Percentiles rank a stretch among this genome's conserved stretches.
Evolutionary conservation across 1,284 basidiomycete genomes (phyloP).

Genomic region (Heterobasidion annosum): DNA sequence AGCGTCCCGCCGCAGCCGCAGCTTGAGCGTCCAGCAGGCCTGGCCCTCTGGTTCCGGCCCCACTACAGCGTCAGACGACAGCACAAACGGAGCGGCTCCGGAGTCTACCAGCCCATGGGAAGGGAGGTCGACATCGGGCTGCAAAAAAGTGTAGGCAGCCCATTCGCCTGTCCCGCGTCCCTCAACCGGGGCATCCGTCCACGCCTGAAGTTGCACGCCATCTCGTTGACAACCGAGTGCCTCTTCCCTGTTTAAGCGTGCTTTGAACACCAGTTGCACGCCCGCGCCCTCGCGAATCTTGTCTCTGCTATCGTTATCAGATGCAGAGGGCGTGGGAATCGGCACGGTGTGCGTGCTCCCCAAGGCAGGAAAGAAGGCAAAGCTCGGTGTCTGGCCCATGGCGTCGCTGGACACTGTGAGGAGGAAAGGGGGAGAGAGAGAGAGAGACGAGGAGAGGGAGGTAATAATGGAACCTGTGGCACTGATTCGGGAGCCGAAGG

Average conservation of each 20-base stretch:
- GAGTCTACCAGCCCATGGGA: not conserved
- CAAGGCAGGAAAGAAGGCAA: conserved; percentile 11
- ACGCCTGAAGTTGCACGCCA: conserved; percentile 32
- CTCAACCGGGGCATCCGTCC: conserved; percentile 30
- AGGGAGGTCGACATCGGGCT: conserved; percentile 1
- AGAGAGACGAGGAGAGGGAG: not conserved
- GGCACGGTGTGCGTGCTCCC: conserved; percentile 8
- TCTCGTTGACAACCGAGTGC: conserved; percentile 25
- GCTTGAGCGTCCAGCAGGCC: conserved; percentile 6
- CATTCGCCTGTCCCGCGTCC: conserved; percentile 22
- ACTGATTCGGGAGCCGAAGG: not conserved
- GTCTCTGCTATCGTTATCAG: not conserved
- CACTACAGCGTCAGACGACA: conserved; percentile 5
- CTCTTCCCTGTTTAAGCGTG: conserved; percentile 18
- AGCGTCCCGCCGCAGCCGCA: conserved; percentile 9
- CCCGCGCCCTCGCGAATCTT: conserved; percentile 8
- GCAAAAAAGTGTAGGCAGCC: conserved; percentile 29
- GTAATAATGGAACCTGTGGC: not conserved
- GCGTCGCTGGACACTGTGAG: not conserved
- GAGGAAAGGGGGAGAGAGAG: not conserved
- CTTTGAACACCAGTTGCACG: conserved; percentile 27
- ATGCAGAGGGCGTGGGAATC: conserved; percentile 6
- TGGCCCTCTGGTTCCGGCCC: not conserved
- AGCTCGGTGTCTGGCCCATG: conserved; percentile 2
- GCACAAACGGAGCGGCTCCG: conserved; percentile 4